Evolutionary conservation across 768 basidiomycete genomes (phyloP), one percentile per base, ranked within the genome.

Genomic region (Tremella mesenterica): DNA sequence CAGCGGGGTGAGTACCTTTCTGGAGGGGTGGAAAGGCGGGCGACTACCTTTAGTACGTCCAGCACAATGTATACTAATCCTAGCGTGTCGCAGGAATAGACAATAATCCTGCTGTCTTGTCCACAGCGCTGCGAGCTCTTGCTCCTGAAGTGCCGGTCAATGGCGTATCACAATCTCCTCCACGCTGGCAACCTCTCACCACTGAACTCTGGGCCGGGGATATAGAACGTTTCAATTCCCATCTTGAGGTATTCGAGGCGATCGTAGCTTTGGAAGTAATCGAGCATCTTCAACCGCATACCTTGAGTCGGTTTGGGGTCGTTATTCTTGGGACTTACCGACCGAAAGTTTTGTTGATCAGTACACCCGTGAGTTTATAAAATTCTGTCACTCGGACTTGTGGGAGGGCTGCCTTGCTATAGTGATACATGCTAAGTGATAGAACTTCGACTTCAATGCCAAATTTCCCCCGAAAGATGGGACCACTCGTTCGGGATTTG

Each of bases 21-120:
- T 39, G 5, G 18, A 21, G 43, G 20, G 43, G 39, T 38, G n/a
- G n/a, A n/a, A n/a, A n/a, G n/a, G n/a, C n/a, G n/a, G n/a, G n/a
- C n/a, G n/a, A n/a, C n/a, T n/a, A n/a, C n/a, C 26, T 38, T 34
- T 34, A 30, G n/a, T n/a, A n/a, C n/a, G n/a, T n/a, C n/a, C n/a
- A n/a, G 36, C 12, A 44, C 23, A 16, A 23, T 4, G 6, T n/a
- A 4, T 18, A 23, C 38, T 41, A 5, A 41, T 23, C 33, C 4
- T 44, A 74, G 72, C 64, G 72, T 9, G 52, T 74, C 4, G 72
- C 59, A 3, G 73, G 68, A 12, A 56, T 74, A 30, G 73, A 74
- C 51, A 47, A 63, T 20, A 65, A 64, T 14, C 62, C 67, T 8
- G 52, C 59, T 2, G 62, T 61, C 31, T 64, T 73, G 29, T 58